These are phyloP conservation scores for Yarrowia osloensis DNA, from an alignment of 805 yeast genomes.

Conservation along the genomic window DNA sequence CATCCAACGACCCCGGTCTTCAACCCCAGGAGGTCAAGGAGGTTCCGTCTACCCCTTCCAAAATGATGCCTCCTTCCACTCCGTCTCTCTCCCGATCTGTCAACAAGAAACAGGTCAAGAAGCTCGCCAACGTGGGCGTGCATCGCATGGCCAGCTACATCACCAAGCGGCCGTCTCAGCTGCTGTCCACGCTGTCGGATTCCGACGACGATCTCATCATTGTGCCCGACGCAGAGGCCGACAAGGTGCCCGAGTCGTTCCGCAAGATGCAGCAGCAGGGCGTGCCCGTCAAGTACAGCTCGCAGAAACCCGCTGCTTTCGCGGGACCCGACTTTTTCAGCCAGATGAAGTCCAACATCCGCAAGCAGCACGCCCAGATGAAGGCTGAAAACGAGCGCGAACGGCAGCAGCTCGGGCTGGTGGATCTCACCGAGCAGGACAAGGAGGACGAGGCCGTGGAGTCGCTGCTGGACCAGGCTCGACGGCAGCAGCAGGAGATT, in stretches of 20 bases:
- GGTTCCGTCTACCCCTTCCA: not conserved
- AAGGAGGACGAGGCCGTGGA: slow-evolving; percentile 25
- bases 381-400: not conserved
- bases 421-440: slow-evolving; percentile 14
- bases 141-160: slow-evolving; percentile 20
- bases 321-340: not conserved
- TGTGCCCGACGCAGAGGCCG: slow-evolving; percentile 17
- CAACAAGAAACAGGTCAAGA: slow-evolving; percentile 20
- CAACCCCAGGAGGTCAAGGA: slow-evolving; percentile 1
- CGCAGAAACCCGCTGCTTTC: not conserved
- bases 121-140: slow-evolving; percentile 16
- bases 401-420: slow-evolving; percentile 11
- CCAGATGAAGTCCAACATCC: slow-evolving; percentile 4
- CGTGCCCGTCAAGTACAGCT: not conserved
- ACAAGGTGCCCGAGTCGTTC: slow-evolving; percentile 21
- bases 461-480: slow-evolving; percentile 22
- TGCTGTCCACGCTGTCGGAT: slow-evolving; percentile 9
- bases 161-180: slow-evolving; percentile 4
- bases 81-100: slow-evolving; percentile 10
- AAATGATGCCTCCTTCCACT: slow-evolving; percentile 1
- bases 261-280: slow-evolving; percentile 17
- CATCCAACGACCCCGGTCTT: not conserved
- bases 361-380: slow-evolving; percentile 11
- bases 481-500: slow-evolving; percentile 13
- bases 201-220: slow-evolving; percentile 12